Evolutionary conservation across 352 stramenopile genomes (phyloP), one percentile per base, ranked within the genome.

Genomic region (Globisporangium lucens): DNA sequence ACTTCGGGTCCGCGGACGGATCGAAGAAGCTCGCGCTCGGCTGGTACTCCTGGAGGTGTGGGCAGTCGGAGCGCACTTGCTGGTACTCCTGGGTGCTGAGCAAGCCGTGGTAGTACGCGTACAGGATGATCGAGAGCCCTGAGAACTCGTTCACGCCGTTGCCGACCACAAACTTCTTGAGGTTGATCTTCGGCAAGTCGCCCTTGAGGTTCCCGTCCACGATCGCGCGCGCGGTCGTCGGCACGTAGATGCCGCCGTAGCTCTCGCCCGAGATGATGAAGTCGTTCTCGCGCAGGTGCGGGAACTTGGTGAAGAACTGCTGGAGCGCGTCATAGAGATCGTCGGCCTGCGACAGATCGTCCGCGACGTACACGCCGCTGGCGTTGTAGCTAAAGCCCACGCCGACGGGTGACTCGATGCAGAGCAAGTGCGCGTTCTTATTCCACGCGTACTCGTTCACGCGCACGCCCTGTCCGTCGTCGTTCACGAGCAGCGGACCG

Each of bases 401-500:
- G 15, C 76, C 74, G 4, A 77, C 75, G 0, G 86, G 86, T 67
- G 91, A 82, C 61, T 94, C 86, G 29, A 94, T 69, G 73, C 82
- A 94, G 57, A 94, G 78, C 13, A 94, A 72, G 71, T 90, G 90
- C 35, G 84, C 84, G 22, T 82, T 67, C 20, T 70, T 49, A 51
- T 84, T 91, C 86, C 86, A 94, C 51, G 79, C 79, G 68, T 85
- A 79, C 29, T 73, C 71, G 56, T 94, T 93, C 15, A 62, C 43
- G 58, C 79, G 68, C 43, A 86, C 84, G 36, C 97, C 80, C 38
- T 46, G 77, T 98, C 95, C 4, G 89, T 46, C 38, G 12, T 46
- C 69, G 64, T 98, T 97, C 33, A 99, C 88, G 68, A 85, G 74
- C 96, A 99, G 12, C 5, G 97, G 97, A 3, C 97, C 97, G 75